phyloP scores from a whole-genome alignment of 352 stramenopile species.

The Phytophthora tentaculata region DNA sequence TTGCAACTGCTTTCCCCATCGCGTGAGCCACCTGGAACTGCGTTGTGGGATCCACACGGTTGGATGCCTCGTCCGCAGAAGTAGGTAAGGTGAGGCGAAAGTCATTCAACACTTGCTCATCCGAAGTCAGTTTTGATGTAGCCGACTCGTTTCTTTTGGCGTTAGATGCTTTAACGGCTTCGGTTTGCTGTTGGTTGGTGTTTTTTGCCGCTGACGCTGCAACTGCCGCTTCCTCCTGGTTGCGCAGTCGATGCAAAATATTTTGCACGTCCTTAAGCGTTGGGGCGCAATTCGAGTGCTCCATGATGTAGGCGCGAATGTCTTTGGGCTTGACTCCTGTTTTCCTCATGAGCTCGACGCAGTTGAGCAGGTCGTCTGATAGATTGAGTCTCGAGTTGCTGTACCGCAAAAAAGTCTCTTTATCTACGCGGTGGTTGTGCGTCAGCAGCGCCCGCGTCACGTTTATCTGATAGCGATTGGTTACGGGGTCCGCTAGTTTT shows the following conservation, averaged over 20 bases:
- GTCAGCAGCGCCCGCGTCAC: constrained; percentile 39
- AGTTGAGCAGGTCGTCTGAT: constrained; percentile 31
- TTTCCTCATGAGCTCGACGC: constrained; percentile 46
- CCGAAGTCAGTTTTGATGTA: constrained; percentile 1
- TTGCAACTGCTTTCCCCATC: constrained; percentile 34
- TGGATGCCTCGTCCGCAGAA: neutral
- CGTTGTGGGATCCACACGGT: constrained; percentile 26
- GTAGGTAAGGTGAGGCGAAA: constrained; percentile 15
- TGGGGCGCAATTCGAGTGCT: constrained; percentile 37
- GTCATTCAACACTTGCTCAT: constrained; percentile 25
- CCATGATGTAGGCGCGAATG: constrained; percentile 39
- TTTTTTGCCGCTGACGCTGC: neutral
- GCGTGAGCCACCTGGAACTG: constrained; percentile 38
- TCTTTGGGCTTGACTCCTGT: constrained; percentile 42
- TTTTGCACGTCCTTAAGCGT: constrained; percentile 51
- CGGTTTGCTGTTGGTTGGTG: constrained; percentile 2
- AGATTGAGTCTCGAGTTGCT: constrained; percentile 42
- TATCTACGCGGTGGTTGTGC: constrained; percentile 44
- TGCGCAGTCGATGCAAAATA: constrained; percentile 33
- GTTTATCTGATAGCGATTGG: constrained; percentile 36
- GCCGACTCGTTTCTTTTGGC: neutral
- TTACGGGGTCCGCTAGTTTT: constrained; percentile 35
- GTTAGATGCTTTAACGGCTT: neutral
- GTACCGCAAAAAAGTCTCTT: constrained; percentile 44
- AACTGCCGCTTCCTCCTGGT: constrained; percentile 18